Percentiles rank a stretch among this genome's conserved stretches.
These are phyloP conservation scores for Talaromyces funiculosus DNA, from an alignment of 2,329 filamentous ascomycete genomes.

Conservation along the genomic window DNA sequence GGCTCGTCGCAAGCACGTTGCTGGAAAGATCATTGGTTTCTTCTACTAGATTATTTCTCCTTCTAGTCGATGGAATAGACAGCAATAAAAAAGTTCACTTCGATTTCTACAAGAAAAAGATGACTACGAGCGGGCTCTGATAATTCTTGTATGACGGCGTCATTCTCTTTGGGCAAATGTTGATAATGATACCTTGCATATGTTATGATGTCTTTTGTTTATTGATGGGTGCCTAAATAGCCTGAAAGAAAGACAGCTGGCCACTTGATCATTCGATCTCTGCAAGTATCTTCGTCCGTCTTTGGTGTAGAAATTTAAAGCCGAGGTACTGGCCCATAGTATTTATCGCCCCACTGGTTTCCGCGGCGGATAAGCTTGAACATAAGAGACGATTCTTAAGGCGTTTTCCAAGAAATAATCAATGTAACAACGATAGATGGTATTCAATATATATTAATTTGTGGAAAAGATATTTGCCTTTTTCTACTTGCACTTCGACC, in stretches of 20 bases:
- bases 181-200: constrained; percentile 20
- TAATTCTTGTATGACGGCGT: constrained; percentile 18
- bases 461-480: no score
- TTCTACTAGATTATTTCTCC: constrained; percentile 67
- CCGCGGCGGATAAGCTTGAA: not conserved
- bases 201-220: constrained; percentile 8
- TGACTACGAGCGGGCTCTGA: constrained; percentile 17
- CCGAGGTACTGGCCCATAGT: not conserved
- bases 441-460: not conserved
- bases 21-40: constrained; percentile 99
- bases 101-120: constrained; percentile 20
- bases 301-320: not conserved
- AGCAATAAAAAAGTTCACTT: constrained; percentile 23
- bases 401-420: not conserved
- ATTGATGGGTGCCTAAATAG: constrained; percentile 23
- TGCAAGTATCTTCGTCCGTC: no score
- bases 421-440: not conserved
- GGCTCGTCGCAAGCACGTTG: constrained; percentile 96
- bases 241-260: constrained; percentile 16
- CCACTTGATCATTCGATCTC: not conserved
- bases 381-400: not conserved
- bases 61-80: not conserved
- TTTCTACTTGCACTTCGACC: not conserved
- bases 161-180: constrained; percentile 19
- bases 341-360: not conserved